Evolutionary conservation across 1,284 basidiomycete species (phyloP), one percentile per base, ranked within the genome.

Genomic region (Trametes polyzona): DNA sequence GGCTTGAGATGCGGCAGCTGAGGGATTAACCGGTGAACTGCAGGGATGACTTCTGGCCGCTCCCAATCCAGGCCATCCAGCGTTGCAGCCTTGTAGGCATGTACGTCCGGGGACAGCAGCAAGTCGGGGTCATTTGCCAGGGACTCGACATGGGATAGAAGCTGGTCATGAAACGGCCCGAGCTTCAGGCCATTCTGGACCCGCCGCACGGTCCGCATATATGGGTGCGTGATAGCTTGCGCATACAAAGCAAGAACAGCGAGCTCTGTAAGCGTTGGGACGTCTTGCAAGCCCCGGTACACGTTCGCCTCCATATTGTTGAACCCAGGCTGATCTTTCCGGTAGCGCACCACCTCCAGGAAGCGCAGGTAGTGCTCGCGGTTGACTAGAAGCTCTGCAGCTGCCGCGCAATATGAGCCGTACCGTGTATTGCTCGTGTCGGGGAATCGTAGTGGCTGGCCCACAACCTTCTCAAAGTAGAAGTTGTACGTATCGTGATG

Each of bases 201-300:
- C 6, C 54, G 58, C 0, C 64, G 61, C 2, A 61, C 62, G 19
- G 14, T 17, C 0, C 49, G 40, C 30, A 65, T 61, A 44, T 69
- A 67, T 0, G 66, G 65, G 24, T 55, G 44, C 3, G 59, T 64
- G 47, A 71, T 49, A 7, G 55, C 12, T 26, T 68, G 59, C 2
- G 52, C 49, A 55, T 75, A 73, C 0, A 76, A 39, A 1, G 67
- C 64, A 10, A 76, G 55, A 0, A 67, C 66, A 26, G 54, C 58
- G 4, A 78, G 69, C 52, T 78, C 76, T 2, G 74, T 74, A 5
- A 75, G 56, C 8, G 74, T 78, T 2, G 68, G 57, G 1, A 58
- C 53, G 54, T 78, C 74, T 2, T 71, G 52, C 0, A 79, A 58
- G 0, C 64, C 73, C 0, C 64, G 46, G 7, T 58, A 66, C 4